Evolutionary conservation across 805 yeast species (phyloP).

Genomic region (Pichia eremophila): DNA sequence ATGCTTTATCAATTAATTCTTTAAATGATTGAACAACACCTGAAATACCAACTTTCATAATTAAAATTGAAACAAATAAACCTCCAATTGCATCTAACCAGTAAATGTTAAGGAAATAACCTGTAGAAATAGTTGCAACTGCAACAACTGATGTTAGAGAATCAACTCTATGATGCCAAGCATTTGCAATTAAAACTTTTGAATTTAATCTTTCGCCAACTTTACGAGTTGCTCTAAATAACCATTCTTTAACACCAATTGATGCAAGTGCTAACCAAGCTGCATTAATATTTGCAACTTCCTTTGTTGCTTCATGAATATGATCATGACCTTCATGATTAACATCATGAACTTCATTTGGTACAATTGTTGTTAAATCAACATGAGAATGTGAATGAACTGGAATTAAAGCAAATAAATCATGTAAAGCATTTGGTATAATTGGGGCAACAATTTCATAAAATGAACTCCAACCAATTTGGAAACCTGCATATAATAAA

Average conservation of each 20-base stretch:
- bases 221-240: conserved; percentile 71
- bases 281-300: conserved; percentile 59
- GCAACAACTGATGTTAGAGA: conserved; percentile 89
- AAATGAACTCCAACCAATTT: conserved; percentile 82
- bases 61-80: conserved; percentile 67
- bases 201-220: conserved; percentile 74
- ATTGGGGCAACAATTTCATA: conserved; percentile 58
- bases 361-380: not conserved
- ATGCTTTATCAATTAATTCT: conserved; percentile 72
- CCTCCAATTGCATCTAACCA: conserved; percentile 96
- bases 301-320: conserved; percentile 14
- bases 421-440: conserved; percentile 53
- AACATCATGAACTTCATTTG: not conserved
- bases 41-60: conserved; percentile 74
- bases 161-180: conserved; percentile 98
- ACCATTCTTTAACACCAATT: conserved; percentile 78
- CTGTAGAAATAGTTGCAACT: conserved; percentile 75
- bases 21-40: conserved; percentile 61
- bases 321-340: conserved; percentile 24
- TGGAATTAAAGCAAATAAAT: conserved; percentile 40
- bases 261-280: conserved; percentile 95
- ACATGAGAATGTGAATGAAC: conserved; percentile 48
- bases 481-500: conserved; percentile 76
- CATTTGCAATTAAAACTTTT: conserved; percentile 88
- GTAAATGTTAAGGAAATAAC: conserved; percentile 64